Evolutionary conservation across 2,329 filamentous ascomycete genomes (phyloP).

Genomic region (Apiospora saccharicola): DNA sequence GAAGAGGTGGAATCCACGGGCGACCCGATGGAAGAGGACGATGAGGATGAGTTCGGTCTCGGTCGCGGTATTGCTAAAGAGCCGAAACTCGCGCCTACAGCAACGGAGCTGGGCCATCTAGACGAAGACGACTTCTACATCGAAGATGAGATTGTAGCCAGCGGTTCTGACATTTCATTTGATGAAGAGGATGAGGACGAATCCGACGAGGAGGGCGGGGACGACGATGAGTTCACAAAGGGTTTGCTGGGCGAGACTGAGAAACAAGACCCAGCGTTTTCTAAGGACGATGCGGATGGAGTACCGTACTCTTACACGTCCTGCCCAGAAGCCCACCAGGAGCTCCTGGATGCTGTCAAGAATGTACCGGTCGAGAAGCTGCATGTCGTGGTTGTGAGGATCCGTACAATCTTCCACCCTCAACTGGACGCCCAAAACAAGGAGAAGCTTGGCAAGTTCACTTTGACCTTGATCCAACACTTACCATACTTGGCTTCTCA

Average conservation of each 20-base stretch:
- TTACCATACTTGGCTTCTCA: slow-evolving; percentile 58
- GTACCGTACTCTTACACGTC: slow-evolving; percentile 81
- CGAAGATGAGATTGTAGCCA: slow-evolving; percentile 87
- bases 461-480: slow-evolving; percentile 70
- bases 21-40: slow-evolving; percentile 42
- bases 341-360: slow-evolving; percentile 73
- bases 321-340: slow-evolving; percentile 80
- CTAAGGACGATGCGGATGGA: slow-evolving; percentile 58
- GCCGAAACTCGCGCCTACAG: slow-evolving; percentile 58
- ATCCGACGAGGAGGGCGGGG: slow-evolving; percentile 59
- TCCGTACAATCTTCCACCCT: slow-evolving; percentile 90
- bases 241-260: slow-evolving; percentile 70
- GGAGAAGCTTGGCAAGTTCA: slow-evolving; percentile 75
- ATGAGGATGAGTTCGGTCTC: slow-evolving; percentile 57
- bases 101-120: slow-evolving; percentile 75
- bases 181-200: slow-evolving; percentile 43
- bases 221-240: slow-evolving; percentile 65
- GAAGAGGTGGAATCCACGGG: slow-evolving; percentile 32
- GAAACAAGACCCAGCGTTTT: slow-evolving; percentile 60
- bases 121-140: slow-evolving; percentile 95
- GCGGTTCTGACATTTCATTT: slow-evolving; percentile 39
- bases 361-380: slow-evolving; percentile 69
- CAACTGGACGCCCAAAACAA: slow-evolving; percentile 88
- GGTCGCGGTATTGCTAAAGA: slow-evolving; percentile 58
- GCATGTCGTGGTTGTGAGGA: slow-evolving; percentile 83